These are phyloP conservation scores for Naganishia randhawae DNA, from an alignment of 768 basidiomycete species.

Conservation along the genomic window DNA sequence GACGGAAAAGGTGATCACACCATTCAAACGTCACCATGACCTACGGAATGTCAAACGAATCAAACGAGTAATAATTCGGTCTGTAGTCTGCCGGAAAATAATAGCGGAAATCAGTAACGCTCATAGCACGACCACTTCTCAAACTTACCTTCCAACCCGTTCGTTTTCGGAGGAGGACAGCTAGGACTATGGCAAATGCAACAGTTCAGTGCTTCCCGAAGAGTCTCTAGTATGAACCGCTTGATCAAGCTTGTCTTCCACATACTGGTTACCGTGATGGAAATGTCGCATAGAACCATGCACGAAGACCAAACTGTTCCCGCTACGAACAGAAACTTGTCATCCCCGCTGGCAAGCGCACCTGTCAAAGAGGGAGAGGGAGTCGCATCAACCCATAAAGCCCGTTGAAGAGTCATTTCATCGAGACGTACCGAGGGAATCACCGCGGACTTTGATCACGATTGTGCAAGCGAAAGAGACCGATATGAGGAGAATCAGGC, in stretches of 20 bases:
- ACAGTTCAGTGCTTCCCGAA: neutral
- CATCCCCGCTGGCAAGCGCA: slow-evolving; percentile 2
- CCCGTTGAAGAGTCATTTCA: neutral
- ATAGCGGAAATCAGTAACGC: neutral
- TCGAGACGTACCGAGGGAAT: neutral
- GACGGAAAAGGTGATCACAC: neutral
- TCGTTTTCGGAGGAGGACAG: slow-evolving; percentile 9
- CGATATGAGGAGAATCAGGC: neutral
- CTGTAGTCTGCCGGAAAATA: slow-evolving; percentile 7
- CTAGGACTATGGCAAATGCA: neutral
- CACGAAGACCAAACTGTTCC: slow-evolving; percentile 13
- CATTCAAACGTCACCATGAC: neutral
- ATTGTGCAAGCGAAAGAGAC: slow-evolving; percentile 10
- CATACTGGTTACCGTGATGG: slow-evolving; percentile 17
- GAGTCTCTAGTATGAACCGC: neutral
- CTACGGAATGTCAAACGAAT: slow-evolving; percentile 16
- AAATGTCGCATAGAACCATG: slow-evolving; percentile 17
- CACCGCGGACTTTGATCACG: slow-evolving; percentile 17
- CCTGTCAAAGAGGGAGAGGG: neutral
- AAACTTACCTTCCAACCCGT: slow-evolving; percentile 25
- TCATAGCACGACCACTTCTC: neutral
- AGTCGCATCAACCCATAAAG: neutral
- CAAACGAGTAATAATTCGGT: slow-evolving; percentile 18
- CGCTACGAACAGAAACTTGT: neutral
- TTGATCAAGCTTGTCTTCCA: neutral